Base-by-base conservation (phyloP, 2,329 filamentous ascomycete species). In the Claviceps humidiphila region DNA sequence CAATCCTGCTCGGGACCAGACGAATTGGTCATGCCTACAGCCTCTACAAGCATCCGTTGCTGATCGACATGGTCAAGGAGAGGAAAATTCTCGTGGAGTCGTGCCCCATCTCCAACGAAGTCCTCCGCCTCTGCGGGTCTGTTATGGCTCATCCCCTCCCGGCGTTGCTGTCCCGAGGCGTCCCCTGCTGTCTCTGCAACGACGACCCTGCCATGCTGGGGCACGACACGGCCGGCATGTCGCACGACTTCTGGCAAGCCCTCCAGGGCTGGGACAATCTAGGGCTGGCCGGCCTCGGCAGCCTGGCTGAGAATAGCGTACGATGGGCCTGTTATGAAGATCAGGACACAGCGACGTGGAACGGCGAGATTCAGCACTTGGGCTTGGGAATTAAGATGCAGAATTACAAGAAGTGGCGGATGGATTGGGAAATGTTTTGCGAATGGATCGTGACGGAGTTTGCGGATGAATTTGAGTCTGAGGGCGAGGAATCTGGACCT, bases 191-290 rank as follows among this genome's bases (percentile, higher is more conserved):
- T 11, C 77, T 98, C 9, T 89, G 84, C 71, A 95, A 95, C 63
- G 91, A 96, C 64, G 89, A 95, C 63, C 90, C 89, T 1, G 87
- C 86, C 1, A 88, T 96, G 61, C 74, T 95, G 5, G 90, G 90
- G 8, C 87, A 95, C 61, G 87, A 87, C 53, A 80, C 77, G 6
- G 85, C 82, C 26, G 89, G 88, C 40, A 83, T 93, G 76, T 91
- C 86, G 1, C 87, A 95, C 67, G 89, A 96, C 68, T 95, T 95
- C 68, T 96, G 89, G 54, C 89, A 95, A 67, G 85, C 87, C 1
- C 71, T 96, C 20, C 89, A 95, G 67, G 90, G 87, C 0, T 93
- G 90, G 80, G 85, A 95, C 54, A 95, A 94, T 62, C 77, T 96
- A 14, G 93, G 90, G 0, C 74, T 97, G 2, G 89, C 87, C 11